Evolutionary conservation across 257 asterid species (phyloP), one percentile per base, ranked within the genome.

Genomic region (Scutellaria barbata): DNA sequence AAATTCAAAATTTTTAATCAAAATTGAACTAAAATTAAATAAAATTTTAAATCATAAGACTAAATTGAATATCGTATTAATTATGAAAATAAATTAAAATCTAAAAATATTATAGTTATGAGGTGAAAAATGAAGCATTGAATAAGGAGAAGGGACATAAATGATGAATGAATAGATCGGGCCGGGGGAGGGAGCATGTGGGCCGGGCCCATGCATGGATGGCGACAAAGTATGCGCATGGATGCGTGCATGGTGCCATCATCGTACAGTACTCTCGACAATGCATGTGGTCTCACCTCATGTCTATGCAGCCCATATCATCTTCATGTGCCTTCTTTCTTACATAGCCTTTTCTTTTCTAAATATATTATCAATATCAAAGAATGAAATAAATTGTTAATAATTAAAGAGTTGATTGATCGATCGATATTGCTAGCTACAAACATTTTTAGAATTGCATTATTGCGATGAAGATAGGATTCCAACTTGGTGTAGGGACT

Each of bases 261-360:
- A 61, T 71, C 69, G 76, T 75, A 71, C 65, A 18, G 33, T 59
- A 33, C 35, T 53, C 10, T 58, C 51, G 80, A 66, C 69, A 45
- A 52, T 59, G 25, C 25, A 22, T 22, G 77, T 72, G 77, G 79
- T 9, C 85, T 82, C 72, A 73, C 59, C 66, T 78, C 81, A 81
- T 72, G 81, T 81, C 1, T 2, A 22, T 22, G 85, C 71, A 75
- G 74, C 81, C 85, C 85, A 81, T 75, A 68, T 42, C 79, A 47
- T 68, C 48, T 57, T 33, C 77, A 69, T 63, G 68, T 76, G 76
- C 37, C 52, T 45, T 45, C 17, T 5, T 59, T 22, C 25, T 22
- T 22, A 22, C 2, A 22, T 22, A 22, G 25, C 25, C 25, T 22
- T 22, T 22, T 22, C 25, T 22, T 22, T 22, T 22, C 25, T 22